Percentiles rank a stretch among this genome's conserved stretches.
phyloP scores from a whole-genome alignment of 495 filamentous ascomycete species.

The Lophiotrema nucula region DNA sequence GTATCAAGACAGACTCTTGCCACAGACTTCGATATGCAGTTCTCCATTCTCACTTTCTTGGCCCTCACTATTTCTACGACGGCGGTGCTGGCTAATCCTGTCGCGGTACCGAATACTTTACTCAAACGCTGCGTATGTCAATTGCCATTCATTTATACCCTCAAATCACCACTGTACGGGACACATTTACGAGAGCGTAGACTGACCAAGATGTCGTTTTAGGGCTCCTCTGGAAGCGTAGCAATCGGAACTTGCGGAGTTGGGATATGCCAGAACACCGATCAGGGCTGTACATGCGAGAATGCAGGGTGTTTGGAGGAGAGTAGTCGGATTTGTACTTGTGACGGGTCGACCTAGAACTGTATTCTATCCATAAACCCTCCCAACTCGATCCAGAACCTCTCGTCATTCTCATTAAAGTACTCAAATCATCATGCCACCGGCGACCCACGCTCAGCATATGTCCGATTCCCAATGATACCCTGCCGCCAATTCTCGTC shows the following conservation, averaged over 20 bases:
- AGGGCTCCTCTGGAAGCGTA: too few relatives aligned
- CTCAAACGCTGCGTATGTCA: too few relatives aligned
- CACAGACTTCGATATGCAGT: not conserved
- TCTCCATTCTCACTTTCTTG: not conserved
- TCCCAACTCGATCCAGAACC: too few relatives aligned
- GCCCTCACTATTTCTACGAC: not conserved
- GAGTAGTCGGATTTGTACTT: too few relatives aligned
- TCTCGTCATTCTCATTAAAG: too few relatives aligned
- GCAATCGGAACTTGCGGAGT: not conserved
- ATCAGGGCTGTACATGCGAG: too few relatives aligned
- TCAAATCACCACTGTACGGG: not conserved
- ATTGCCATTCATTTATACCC: too few relatives aligned
- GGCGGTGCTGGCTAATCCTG: not conserved
- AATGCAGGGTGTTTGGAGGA: too few relatives aligned
- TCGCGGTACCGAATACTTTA: not conserved
- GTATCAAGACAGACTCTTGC: not conserved
- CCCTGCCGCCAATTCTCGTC: conserved; percentile 9
- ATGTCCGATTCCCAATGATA: conserved; percentile 4
- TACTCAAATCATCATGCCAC: not conserved
- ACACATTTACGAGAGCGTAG: not conserved
- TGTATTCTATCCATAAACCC: too few relatives aligned
- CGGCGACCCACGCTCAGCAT: not conserved
- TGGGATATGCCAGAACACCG: too few relatives aligned
- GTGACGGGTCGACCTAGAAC: too few relatives aligned
- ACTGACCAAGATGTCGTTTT: not conserved